Base-by-base conservation (phyloP, 2,329 filamentous ascomycete species). In the Aureobasidium sp. region DNA sequence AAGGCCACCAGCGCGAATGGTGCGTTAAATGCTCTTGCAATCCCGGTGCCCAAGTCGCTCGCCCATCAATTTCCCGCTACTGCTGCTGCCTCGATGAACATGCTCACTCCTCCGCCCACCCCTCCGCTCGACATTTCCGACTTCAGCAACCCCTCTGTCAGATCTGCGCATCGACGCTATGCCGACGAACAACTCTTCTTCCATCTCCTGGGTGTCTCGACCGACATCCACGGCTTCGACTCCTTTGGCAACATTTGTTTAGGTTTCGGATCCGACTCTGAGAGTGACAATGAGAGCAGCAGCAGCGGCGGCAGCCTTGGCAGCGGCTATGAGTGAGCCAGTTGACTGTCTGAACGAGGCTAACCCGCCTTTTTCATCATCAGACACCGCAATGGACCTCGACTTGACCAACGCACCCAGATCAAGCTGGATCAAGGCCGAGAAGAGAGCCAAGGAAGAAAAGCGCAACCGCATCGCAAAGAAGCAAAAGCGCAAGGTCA, bases 201-300 rank as follows among this genome's bases (percentile, higher is more conserved):
- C 65, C 69, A 73, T 61, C 65, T 70, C 42, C 65, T 76, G 35
- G 74, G 74, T 21, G 68, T 74, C 21, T 71, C 71, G 51, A 69
- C 70, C 43, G 72, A 75, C 67, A 67, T 75, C 35, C 62, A 71
- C 40, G 73, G 73, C 63, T 76, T 75, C 66, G 69, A 68, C 61
- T 43, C 66, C 25, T 57, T 66, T 23, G 73, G 73, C 35, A 58
- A 70, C 49, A 67, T 75, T 57, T 57, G 70, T 62, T 65, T 74
- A 62, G 69, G 69, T 66, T 73, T 73, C 69, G 71, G 66, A 42
- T 60, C 55, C 37, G 63, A 50, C 27, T 42, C 67, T 38, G 60
- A 51, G 17, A 50, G 45, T 31, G 55, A 58, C 43, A 35, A 33
- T 13, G 55, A 58, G 23, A 49, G 43, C 31, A 58, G 43, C 55